Evolutionary conservation across 352 stramenopile species (phyloP), one percentile per base, ranked within the genome.

Genomic region (Phytopythium cucurbitacearum): DNA sequence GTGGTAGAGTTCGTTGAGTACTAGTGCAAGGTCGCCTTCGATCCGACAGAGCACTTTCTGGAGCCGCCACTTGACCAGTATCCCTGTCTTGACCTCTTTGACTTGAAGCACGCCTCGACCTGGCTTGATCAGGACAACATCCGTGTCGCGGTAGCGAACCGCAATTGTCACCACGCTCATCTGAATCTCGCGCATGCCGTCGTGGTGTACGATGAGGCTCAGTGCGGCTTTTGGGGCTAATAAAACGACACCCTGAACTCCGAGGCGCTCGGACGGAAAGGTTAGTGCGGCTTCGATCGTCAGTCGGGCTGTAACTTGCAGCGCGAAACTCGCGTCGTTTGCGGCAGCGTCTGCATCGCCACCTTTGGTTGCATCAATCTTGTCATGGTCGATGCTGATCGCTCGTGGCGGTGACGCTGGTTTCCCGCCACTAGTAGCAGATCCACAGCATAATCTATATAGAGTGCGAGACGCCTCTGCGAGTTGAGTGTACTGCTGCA

Each of bases 291-390:
- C 69, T 48, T 86, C 65, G 0, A 65, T 40, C 0, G 73, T 80
- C 33, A 75, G 67, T 15, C 75, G 68, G 15, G 85, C 69, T 5
- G 77, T 88, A 15, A 86, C 56, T 45, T 86, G 77, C 9, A 84
- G 56, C 5, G 76, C 75, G 46, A 84, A 83, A 46, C 58, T 83
- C 4, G 33, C 63, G 40, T 59, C 46, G 10, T n/a, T 62, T 34
- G 40, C 55, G n/a, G 10, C 10, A 39, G 6, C 4, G 42, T 16
- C 7, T 12, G 10, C 40, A 12, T 44, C 10, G 12, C 28, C 39
- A 0, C 11, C 33, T 8, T 51, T 28, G 7, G 36, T 40, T n/a
- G 7, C 12, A 0, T 28, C 10, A 4, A 36, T 32, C 9, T 3
- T 5, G 33, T 21, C 33, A 10, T 16, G 43, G 36, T 37, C 7